phyloP scores from a whole-genome alignment of 805 yeast genomes.

The Metschnikowia corniflorae region DNA sequence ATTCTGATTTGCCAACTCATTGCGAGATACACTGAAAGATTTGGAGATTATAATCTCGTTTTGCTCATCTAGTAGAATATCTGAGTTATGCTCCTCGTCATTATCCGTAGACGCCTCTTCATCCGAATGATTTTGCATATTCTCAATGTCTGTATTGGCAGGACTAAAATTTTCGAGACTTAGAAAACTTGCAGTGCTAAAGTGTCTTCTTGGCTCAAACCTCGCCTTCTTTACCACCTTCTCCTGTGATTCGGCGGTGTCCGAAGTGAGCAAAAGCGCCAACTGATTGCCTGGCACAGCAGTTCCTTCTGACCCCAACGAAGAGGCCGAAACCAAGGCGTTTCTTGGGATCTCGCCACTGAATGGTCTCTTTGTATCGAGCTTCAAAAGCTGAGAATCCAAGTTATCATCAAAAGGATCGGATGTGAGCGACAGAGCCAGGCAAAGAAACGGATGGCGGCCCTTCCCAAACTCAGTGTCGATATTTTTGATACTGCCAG shows the following conservation, averaged over 20 bases:
- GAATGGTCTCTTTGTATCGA: neutral
- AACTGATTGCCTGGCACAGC: conserved; percentile 17
- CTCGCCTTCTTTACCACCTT: neutral
- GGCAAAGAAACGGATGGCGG: conserved; percentile 7
- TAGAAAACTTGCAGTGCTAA: too few species aligned
- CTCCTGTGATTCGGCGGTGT: neutral
- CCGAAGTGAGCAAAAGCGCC: conserved; percentile 6
- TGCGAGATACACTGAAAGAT: too few species aligned
- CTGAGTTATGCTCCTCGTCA: too few species aligned
- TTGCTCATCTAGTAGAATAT: too few species aligned
- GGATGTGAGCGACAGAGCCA: conserved; percentile 15
- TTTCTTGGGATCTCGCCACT: neutral
- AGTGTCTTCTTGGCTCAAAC: too few species aligned
- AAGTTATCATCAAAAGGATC: conserved; percentile 28
- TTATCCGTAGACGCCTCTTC: too few species aligned
- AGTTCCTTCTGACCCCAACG: conserved; percentile 1
- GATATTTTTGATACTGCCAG: neutral
- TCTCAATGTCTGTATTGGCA: too few species aligned
- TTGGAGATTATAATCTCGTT: too few species aligned
- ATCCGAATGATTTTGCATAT: too few species aligned
- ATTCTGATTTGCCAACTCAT: too few species aligned
- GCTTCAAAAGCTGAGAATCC: conserved; percentile 18
- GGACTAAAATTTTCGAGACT: neutral
- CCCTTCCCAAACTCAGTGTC: neutral
- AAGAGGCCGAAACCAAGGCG: neutral